Percentiles rank a stretch among this genome's conserved stretches.
Conservation (phyloP, 192 early-diverging fungal genomes). For the Gigaspora rosea region DNA sequence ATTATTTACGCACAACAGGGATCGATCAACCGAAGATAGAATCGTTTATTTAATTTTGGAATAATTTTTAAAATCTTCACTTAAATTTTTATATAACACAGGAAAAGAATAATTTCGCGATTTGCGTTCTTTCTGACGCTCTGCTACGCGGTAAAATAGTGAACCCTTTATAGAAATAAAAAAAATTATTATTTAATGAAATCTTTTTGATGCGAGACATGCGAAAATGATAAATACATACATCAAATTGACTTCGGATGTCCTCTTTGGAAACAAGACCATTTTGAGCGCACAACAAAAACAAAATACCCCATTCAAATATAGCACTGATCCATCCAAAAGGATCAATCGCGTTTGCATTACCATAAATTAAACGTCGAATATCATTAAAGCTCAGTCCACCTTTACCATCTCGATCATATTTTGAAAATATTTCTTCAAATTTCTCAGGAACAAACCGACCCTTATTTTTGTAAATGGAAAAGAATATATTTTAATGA, state of each 20-base stretch:
- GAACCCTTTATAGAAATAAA: too few species aligned
- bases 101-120: too few species aligned
- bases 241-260: not conserved
- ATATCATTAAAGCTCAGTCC: conserved; percentile 38
- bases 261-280: not conserved
- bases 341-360: conserved; percentile 39
- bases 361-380: conserved; percentile 26
- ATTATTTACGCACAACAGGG: too few species aligned
- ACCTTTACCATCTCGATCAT: conserved; percentile 39
- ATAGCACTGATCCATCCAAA: conserved; percentile 21
- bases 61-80: too few species aligned
- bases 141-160: too few species aligned
- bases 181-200: too few species aligned
- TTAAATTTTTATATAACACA: too few species aligned
- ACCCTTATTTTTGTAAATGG: conserved; percentile 30
- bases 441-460: conserved; percentile 57
- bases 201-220: too few species aligned
- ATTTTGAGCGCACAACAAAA: conserved; percentile 1
- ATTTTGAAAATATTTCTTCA: conserved; percentile 53
- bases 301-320: conserved; percentile 23
- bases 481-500: not conserved
- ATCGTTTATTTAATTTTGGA: too few species aligned
- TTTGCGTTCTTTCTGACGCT: too few species aligned
- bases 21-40: too few species aligned
- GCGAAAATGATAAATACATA: not conserved